Evolutionary conservation across 148 eudicot species (phyloP).

Genomic region (Vaccinium darrowii): DNA sequence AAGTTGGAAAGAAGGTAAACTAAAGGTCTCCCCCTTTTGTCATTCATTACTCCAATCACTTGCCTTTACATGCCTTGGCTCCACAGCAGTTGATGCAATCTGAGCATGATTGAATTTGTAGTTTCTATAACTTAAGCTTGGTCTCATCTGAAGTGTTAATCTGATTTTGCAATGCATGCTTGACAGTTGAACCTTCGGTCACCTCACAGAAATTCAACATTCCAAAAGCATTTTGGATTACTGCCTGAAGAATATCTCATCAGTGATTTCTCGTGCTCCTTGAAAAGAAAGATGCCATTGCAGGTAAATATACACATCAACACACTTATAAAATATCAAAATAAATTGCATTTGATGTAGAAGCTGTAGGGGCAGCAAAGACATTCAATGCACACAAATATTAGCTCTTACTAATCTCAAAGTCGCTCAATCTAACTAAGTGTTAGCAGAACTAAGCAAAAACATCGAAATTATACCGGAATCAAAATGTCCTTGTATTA

Average conservation of each 20-base stretch:
- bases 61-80: background rate
- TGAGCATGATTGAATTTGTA: background rate
- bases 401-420: background rate
- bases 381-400: background rate
- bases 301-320: conserved; percentile 46
- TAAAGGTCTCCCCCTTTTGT: background rate
- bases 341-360: background rate
- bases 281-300: conserved; percentile 73
- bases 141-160: background rate
- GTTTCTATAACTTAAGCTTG: background rate
- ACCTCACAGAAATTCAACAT: conserved; percentile 75
- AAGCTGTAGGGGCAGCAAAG: background rate
- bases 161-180: conserved; percentile 18
- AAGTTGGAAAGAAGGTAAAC: conserved; percentile 86
- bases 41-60: conserved; percentile 5
- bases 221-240: conserved; percentile 78
- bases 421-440: background rate
- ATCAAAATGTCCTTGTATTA: no score
- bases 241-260: conserved; percentile 92
- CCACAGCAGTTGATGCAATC: background rate
- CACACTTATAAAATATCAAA: background rate
- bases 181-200: conserved; percentile 78
- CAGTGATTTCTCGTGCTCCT: conserved; percentile 77
- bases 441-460: background rate
- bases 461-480: no score